Base-by-base conservation (phyloP, 2,329 filamentous ascomycete genomes). In the Herpotrichia juniperi region DNA sequence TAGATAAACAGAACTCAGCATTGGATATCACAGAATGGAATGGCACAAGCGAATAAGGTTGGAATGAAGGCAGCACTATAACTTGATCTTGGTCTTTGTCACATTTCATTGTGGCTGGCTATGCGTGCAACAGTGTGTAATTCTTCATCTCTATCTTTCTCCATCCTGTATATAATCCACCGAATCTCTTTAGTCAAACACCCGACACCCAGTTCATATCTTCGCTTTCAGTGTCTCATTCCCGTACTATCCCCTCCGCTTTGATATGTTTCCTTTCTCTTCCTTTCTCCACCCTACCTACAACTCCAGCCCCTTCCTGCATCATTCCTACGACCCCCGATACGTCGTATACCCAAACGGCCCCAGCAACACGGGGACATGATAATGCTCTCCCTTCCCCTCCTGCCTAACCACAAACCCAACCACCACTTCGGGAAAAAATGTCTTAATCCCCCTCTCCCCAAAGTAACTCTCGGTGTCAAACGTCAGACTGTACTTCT, bases 331-430 rank as follows among this genome's bases (percentile, higher is more conserved):
- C 49, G 61, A 66, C 37, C 90, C 90, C 42, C 90, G 79, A 74
- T 94, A 94, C 9, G 90, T 93, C 34, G 88, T 89, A 76, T 91
- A 94, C 69, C 87, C 89, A 76, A 87, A 93, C 25, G 90, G 90
- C 58, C 87, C 86, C 75, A 93, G 72, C 71, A 94, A 69, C 67
- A 94, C 74, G 39, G 90, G 90, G 2, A 94, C 89, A 76, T 94
- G 90, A 68, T 90, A 93, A 67, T 88, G 85, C 79, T 90, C 85
- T 19, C 71, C 67, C 53, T 69, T 71, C 79, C 71, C 68, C 51
- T 67, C 74, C 52, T 72, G 73, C 57, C 78, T 77, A 2, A 81
- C 77, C 56, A 75, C 61, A 67, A 86, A 85, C 49, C 74, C 76
- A 47, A 86, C 71, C 66, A 82, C 80, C 2, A 85, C 82, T 67